A percentile compares a stretch with the other conserved stretches of the same genome.
phyloP scores from a whole-genome alignment of 306 rosid species.

The Rubus idaeus region DNA sequence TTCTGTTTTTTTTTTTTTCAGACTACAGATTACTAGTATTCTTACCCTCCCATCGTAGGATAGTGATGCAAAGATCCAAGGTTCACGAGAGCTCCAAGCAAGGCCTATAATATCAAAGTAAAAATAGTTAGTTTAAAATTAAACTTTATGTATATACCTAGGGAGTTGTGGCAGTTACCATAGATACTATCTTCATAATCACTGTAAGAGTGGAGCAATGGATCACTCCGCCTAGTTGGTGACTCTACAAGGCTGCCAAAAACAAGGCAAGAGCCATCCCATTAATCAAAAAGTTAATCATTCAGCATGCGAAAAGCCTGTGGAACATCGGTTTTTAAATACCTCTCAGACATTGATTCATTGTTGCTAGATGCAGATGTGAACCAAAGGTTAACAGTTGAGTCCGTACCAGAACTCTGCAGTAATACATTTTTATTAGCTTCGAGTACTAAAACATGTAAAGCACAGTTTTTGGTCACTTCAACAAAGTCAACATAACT shows the following conservation, averaged over 20 bases:
- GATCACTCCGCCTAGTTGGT: constrained; percentile 48
- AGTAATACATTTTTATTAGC: constrained; percentile 27
- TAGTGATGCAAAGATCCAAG: constrained; percentile 92
- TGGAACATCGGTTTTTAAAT: constrained; percentile 22
- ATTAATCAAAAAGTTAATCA: constrained; percentile 4
- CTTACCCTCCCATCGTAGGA: constrained; percentile 99
- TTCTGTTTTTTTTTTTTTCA: background rate
- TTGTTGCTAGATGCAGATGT: constrained; percentile 49
- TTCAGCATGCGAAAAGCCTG: background rate
- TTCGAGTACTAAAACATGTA: background rate
- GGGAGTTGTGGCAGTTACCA: constrained; percentile 45
- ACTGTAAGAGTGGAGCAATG: constrained; percentile 75
- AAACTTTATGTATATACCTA: constrained; percentile 1
- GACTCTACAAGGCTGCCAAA: constrained; percentile 64
- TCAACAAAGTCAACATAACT: background rate
- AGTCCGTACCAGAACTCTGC: constrained; percentile 96
- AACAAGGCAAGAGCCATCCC: constrained; percentile 11
- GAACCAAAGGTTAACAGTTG: constrained; percentile 87
- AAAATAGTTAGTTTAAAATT: constrained; percentile 17
- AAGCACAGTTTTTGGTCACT: constrained; percentile 8
- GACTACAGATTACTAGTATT: constrained; percentile 16
- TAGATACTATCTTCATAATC: constrained; percentile 96
- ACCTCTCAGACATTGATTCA: constrained; percentile 65
- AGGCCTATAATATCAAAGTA: constrained; percentile 59
- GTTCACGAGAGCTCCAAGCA: constrained; percentile 91